These are phyloP conservation scores for Chlorokybus atmophyticus DNA, from an alignment of 139 green algal genomes.

Conservation along the genomic window DNA sequence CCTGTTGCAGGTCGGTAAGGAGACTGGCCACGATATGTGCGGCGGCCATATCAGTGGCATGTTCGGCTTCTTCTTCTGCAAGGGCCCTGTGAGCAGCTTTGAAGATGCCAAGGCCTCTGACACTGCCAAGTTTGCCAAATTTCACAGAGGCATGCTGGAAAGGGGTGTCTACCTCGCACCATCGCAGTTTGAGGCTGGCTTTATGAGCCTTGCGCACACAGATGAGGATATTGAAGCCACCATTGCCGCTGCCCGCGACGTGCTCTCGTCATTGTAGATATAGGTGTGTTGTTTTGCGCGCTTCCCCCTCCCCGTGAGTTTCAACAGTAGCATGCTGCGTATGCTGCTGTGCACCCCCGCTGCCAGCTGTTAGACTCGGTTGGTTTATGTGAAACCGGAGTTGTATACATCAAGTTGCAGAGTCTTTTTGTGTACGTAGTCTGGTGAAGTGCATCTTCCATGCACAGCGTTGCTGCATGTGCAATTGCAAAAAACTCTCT, in stretches of 20 bases:
- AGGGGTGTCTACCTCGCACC: conserved; percentile 93
- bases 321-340: no score
- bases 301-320: no score
- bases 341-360: no score
- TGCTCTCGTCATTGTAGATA: conserved; percentile 24
- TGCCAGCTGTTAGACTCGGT: no score
- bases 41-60: conserved; percentile 87
- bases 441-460: no score
- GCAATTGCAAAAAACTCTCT: not conserved
- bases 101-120: conserved; percentile 78
- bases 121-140: conserved; percentile 87
- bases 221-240: conserved; percentile 89
- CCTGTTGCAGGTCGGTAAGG: conserved; percentile 64
- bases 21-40: conserved; percentile 73
- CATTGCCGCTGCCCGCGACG: conserved; percentile 62
- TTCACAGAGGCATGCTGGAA: conserved; percentile 96
- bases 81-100: conserved; percentile 74
- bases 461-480: no score
- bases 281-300: not conserved
- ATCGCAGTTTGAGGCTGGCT: conserved; percentile 86
- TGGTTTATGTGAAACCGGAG: no score
- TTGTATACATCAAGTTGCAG: no score
- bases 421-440: no score
- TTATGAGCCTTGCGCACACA: conserved; percentile 85
- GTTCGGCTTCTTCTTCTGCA: conserved; percentile 99